Conservation (phyloP, 2,329 filamentous ascomycete species). For the Colletotrichum orbiculare region DNA sequence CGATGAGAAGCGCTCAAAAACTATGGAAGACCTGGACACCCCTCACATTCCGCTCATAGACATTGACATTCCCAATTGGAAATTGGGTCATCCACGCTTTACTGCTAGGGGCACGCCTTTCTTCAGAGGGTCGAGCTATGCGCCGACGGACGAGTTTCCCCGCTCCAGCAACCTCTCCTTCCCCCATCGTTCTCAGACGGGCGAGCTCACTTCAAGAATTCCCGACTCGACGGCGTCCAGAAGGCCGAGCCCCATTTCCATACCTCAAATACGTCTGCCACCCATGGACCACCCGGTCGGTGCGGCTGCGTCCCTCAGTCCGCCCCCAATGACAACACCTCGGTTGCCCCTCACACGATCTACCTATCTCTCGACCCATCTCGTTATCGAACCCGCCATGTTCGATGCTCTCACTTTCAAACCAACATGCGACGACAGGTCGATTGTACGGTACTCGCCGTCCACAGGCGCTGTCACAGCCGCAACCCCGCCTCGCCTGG, state of each 20-base stretch:
- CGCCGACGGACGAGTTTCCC: conserved; percentile 76
- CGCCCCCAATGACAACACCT: conserved; percentile 45
- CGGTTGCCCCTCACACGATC: conserved; percentile 54
- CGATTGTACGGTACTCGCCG: conserved; percentile 84
- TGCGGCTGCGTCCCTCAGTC: conserved; percentile 34
- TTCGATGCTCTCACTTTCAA: conserved; percentile 85
- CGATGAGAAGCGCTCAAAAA: conserved; percentile 69
- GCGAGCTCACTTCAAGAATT: conserved; percentile 44
- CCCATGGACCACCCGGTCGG: conserved; percentile 29
- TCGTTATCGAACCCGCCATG: conserved; percentile 76
- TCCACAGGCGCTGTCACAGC: conserved; percentile 81
- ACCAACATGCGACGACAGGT: conserved; percentile 80
- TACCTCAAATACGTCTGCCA: conserved; percentile 49
- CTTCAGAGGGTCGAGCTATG: conserved; percentile 83
- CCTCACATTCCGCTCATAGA: conserved; percentile 68
- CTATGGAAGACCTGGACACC: conserved; percentile 66
- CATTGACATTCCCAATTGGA: conserved; percentile 85
- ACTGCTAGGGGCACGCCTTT: conserved; percentile 80
- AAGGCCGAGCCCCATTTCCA: conserved; percentile 51
- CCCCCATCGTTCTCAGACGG: conserved; percentile 51
- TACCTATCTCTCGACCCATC: conserved; percentile 60
- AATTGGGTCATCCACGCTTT: conserved; percentile 84
- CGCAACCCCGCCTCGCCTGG: conserved; percentile 88
- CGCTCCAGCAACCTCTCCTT: conserved; percentile 69
- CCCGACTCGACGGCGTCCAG: conserved; percentile 45